phyloP scores from a whole-genome alignment of 257 asterid genomes.

The Fraxinus quadrangulata region DNA sequence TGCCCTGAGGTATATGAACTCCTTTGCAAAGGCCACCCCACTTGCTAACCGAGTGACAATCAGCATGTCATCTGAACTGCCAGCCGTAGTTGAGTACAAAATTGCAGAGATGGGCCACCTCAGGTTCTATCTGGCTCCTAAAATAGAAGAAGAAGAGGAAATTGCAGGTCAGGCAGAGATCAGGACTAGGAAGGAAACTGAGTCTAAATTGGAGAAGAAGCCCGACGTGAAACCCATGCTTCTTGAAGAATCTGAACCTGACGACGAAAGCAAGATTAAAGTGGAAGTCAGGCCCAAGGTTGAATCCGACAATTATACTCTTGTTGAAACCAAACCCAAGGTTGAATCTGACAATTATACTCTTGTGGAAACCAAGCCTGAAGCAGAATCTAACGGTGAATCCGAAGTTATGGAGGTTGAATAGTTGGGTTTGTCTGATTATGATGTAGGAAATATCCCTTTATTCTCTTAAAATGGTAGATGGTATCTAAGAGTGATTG shows the following conservation, averaged over 20 bases:
- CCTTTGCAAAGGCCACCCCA: slow-evolving; percentile 62
- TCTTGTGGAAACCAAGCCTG: background rate
- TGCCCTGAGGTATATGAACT: slow-evolving; percentile 61
- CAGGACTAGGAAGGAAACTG: background rate
- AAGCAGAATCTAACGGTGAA: background rate
- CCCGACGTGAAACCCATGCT: background rate
- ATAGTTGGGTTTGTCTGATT: background rate
- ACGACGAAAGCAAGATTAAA: background rate
- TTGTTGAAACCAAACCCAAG: background rate
- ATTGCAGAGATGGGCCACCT: slow-evolving; percentile 71
- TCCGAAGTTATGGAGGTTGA: background rate
- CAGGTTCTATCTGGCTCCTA: slow-evolving; percentile 65
- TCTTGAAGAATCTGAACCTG: background rate
- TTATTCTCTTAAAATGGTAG: background rate
- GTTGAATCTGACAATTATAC: background rate
- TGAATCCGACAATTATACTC: background rate
- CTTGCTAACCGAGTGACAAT: slow-evolving; percentile 55
- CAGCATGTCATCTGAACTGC: slow-evolving; percentile 65
- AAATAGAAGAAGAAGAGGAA: slow-evolving; percentile 70
- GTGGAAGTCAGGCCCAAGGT: background rate
- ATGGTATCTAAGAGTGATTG: background rate
- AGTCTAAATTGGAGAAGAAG: background rate
- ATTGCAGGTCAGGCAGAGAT: background rate
- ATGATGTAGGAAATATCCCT: background rate
- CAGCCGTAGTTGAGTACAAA: slow-evolving; percentile 67